phyloP scores from a whole-genome alignment of 768 basidiomycete species.

The Boletus coccyginus region DNA sequence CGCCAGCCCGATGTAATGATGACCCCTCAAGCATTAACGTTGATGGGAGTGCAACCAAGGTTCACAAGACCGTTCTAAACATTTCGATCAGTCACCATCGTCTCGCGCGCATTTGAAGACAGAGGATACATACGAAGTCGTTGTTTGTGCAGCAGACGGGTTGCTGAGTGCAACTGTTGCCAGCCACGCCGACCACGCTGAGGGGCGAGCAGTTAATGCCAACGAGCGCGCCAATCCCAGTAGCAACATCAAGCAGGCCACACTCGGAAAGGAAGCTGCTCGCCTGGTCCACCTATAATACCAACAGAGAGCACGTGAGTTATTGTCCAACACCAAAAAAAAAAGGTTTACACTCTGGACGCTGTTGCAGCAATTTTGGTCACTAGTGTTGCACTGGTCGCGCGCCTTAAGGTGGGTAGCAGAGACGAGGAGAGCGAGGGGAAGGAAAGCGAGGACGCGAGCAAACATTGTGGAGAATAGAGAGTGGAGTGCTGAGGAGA shows the following conservation, averaged over 20 bases:
- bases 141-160: neutral
- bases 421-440: slow-evolving; percentile 14
- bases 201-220: neutral
- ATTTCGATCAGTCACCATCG: no score
- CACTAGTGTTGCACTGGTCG: slow-evolving; percentile 6
- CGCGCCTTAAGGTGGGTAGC: slow-evolving; percentile 6
- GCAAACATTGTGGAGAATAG: slow-evolving; percentile 9
- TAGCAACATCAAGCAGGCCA: neutral
- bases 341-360: neutral
- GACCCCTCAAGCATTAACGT: neutral
- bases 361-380: slow-evolving; percentile 9
- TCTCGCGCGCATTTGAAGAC: neutral
- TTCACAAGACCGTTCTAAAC: neutral
- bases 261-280: fast-evolving
- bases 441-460: slow-evolving; percentile 15
- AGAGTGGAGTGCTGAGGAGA: neutral
- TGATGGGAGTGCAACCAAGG: neutral
- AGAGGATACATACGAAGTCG: neutral
- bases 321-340: no score
- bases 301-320: neutral
- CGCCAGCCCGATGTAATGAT: neutral
- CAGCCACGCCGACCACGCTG: neutral
- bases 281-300: neutral
- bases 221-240: neutral
- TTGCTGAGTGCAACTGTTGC: neutral